These are phyloP conservation scores for Keithomyces neogunnii DNA, from an alignment of 2,329 filamentous ascomycete genomes.

Conservation along the genomic window DNA sequence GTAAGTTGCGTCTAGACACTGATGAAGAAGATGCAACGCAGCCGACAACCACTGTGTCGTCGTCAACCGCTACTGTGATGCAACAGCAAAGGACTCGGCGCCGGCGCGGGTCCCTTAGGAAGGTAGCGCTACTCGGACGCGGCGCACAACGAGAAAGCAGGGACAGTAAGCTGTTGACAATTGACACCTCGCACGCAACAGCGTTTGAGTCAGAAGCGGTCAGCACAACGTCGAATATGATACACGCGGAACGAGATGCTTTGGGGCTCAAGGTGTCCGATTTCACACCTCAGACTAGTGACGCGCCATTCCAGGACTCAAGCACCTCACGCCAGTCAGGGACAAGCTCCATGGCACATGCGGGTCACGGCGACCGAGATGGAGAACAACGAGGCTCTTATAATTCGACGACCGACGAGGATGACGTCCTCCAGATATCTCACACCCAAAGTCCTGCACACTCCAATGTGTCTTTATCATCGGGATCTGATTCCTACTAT, in stretches of 20 bases:
- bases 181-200: conserved; percentile 29
- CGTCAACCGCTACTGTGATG: conserved; percentile 14
- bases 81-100: conserved; percentile 49
- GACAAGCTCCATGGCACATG: conserved; percentile 9
- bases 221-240: conserved; percentile 13
- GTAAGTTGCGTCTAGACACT: conserved; percentile 17
- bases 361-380: conserved; percentile 12
- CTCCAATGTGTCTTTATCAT: conserved; percentile 37
- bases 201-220: conserved; percentile 13
- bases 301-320: conserved; percentile 25
- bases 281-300: conserved; percentile 36
- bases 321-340: conserved; percentile 11
- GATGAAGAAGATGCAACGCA: conserved; percentile 21
- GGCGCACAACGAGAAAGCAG: conserved; percentile 54
- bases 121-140: conserved; percentile 74
- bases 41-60: conserved; percentile 18
- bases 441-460: conserved; percentile 35
- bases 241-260: conserved; percentile 19
- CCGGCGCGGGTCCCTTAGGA: conserved; percentile 77
- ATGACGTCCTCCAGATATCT: conserved; percentile 63
- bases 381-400: conserved; percentile 34
- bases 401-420: conserved; percentile 65
- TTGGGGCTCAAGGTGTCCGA: conserved; percentile 41
- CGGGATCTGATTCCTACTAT: conserved; percentile 59
- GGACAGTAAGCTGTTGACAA: conserved; percentile 38